Percentiles rank a stretch among this genome's conserved stretches.
Evolutionary conservation across 2,329 filamentous ascomycete species (phyloP).

Genomic region (Neopestalotiopsis sp.): DNA sequence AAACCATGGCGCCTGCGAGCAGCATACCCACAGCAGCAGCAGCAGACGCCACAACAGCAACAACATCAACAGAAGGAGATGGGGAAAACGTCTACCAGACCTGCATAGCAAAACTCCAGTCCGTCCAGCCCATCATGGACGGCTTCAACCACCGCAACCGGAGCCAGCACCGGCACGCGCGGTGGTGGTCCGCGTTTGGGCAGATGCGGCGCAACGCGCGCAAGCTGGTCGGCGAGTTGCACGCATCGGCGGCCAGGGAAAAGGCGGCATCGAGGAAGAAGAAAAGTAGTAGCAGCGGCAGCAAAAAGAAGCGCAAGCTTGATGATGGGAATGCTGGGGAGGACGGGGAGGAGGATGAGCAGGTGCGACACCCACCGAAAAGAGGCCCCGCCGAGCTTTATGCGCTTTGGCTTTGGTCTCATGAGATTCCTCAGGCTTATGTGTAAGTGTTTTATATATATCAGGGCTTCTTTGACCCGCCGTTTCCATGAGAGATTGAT

Average conservation of each 20-base stretch:
- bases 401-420: conserved; percentile 46
- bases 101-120: conserved; percentile 39
- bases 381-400: conserved; percentile 27
- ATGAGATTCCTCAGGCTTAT: conserved; percentile 48
- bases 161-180: conserved; percentile 83
- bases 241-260: conserved; percentile 32
- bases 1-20: background rate
- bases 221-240: conserved; percentile 49
- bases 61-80: background rate
- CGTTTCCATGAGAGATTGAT: too few species aligned
- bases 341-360: conserved; percentile 22
- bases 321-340: conserved; percentile 34
- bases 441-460: conserved; percentile 41
- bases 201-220: conserved; percentile 71
- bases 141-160: conserved; percentile 83
- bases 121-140: conserved; percentile 64
- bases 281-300: background rate
- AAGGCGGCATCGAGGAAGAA: conserved; percentile 23
- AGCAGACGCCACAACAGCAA: background rate
- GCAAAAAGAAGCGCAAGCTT: conserved; percentile 44
- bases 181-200: conserved; percentile 81
- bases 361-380: background rate
- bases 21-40: background rate
- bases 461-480: too few species aligned
- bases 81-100: background rate